phyloP scores from a whole-genome alignment of 1,139 yeast species.

The Sugiyamaella pinicola region DNA sequence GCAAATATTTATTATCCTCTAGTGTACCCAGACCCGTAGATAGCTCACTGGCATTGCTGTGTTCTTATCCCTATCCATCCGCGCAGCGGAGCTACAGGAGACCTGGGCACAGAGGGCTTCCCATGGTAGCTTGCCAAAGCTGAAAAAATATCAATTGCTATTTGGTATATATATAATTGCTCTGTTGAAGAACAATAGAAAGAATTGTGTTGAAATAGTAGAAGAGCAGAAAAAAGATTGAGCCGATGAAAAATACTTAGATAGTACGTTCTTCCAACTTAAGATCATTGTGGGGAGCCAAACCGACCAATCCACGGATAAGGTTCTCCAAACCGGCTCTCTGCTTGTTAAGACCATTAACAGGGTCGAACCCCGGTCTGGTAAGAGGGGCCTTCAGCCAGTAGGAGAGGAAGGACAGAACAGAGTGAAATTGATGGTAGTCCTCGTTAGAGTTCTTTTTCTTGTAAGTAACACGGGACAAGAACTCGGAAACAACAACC shows the following conservation, averaged over 20 bases:
- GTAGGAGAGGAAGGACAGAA: conserved; percentile 83
- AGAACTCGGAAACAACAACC: conserved; percentile 86
- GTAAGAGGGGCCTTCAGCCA: conserved; percentile 97
- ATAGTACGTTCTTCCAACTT: conserved; percentile 82
- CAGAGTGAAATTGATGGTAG: conserved; percentile 76
- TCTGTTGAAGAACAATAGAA: conserved; percentile 15
- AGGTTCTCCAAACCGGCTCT: conserved; percentile 90
- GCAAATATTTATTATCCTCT: neutral
- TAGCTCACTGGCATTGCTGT: too few relatives aligned
- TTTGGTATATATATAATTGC: neutral
- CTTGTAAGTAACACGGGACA: conserved; percentile 81
- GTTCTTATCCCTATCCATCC: too few relatives aligned
- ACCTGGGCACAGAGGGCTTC: too few relatives aligned
- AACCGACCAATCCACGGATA: conserved; percentile 84
- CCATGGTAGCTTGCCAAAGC: conserved; percentile 4
- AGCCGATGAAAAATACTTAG: neutral
- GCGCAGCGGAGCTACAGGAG: too few relatives aligned
- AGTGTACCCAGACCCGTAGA: conserved; percentile 2
- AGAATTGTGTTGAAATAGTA: conserved; percentile 2
- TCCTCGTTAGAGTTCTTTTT: conserved; percentile 49
- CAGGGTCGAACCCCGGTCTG: conserved; percentile 86
- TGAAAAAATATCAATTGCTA: neutral
- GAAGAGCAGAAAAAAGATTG: conserved; percentile 2
- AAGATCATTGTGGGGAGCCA: conserved; percentile 87
- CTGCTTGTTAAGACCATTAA: conserved; percentile 94